Percentiles rank a stretch among this genome's conserved stretches.
These are phyloP conservation scores for Pilobolus umbonatus DNA, from an alignment of 192 early-diverging fungal genomes.

Conservation along the genomic window DNA sequence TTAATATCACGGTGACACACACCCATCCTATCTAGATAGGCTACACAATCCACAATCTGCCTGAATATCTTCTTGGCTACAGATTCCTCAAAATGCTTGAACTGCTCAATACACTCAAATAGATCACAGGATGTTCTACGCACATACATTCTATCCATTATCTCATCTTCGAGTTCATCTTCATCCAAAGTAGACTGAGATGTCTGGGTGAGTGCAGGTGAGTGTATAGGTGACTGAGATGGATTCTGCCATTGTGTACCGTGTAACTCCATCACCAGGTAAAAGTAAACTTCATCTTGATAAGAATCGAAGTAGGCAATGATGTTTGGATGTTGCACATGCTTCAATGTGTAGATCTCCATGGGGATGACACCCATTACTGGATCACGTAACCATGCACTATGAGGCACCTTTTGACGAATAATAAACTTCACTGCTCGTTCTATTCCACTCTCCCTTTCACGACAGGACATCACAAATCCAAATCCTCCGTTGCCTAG, in stretches of 20 bases:
- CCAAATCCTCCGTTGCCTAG: slow-evolving; percentile 76
- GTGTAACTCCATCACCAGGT: slow-evolving; percentile 65
- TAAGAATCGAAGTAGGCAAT: slow-evolving; percentile 51
- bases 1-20: slow-evolving; percentile 82
- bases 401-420: slow-evolving; percentile 45
- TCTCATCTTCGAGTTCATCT: slow-evolving; percentile 1
- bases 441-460: slow-evolving; percentile 43
- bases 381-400: slow-evolving; percentile 48
- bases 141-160: slow-evolving; percentile 22
- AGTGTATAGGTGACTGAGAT: slow-evolving; percentile 14
- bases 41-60: slow-evolving; percentile 64
- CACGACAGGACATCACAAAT: slow-evolving; percentile 63
- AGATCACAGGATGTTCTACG: slow-evolving; percentile 61
- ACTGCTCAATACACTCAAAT: slow-evolving; percentile 75
- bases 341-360: slow-evolving; percentile 58
- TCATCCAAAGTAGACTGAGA: slow-evolving; percentile 22
- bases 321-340: slow-evolving; percentile 50
- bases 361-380: slow-evolving; percentile 54
- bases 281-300: slow-evolving; percentile 49
- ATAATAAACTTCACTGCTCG: slow-evolving; percentile 70
- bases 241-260: slow-evolving; percentile 49
- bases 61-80: slow-evolving; percentile 61
- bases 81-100: slow-evolving; percentile 55
- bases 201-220: slow-evolving; percentile 19
- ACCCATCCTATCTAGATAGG: slow-evolving; percentile 53